These are phyloP conservation scores for Adansonia digitata DNA, from an alignment of 345 rosid species.

Conservation along the genomic window DNA sequence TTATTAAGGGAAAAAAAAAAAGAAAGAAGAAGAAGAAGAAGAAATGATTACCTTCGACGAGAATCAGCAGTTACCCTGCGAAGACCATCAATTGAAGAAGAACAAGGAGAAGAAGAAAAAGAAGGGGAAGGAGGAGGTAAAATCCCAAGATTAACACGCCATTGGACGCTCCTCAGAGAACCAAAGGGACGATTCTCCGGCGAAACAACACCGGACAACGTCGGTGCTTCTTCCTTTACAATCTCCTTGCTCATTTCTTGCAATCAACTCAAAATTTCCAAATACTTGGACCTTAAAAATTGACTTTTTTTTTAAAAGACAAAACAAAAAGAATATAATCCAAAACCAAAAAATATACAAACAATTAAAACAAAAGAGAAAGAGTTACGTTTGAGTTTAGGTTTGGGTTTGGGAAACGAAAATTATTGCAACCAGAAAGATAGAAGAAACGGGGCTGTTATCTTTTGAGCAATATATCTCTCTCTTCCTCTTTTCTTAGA, in stretches of 20 bases:
- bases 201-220: background rate
- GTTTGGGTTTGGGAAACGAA: background rate
- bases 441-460: background rate
- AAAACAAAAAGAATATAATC: background rate
- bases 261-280: background rate
- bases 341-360: background rate
- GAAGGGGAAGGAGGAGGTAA: constrained; percentile 55
- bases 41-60: constrained; percentile 60
- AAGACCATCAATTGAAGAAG: constrained; percentile 65
- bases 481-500: background rate
- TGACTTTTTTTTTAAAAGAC: background rate
- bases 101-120: too few species aligned
- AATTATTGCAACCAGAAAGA: background rate
- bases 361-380: background rate
- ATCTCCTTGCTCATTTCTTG: constrained; percentile 1
- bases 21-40: too few species aligned
- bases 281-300: background rate
- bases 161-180: constrained; percentile 67
- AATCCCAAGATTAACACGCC: constrained; percentile 90
- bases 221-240: constrained; percentile 17
- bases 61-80: constrained; percentile 82
- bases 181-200: constrained; percentile 26
- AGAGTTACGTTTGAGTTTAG: background rate
- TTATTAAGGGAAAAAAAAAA: background rate
- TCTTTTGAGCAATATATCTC: background rate